Percentiles rank a stretch among this genome's conserved stretches.
Evolutionary conservation across 2,329 filamentous ascomycete species (phyloP).

Genomic region (Cladosporium sp.): DNA sequence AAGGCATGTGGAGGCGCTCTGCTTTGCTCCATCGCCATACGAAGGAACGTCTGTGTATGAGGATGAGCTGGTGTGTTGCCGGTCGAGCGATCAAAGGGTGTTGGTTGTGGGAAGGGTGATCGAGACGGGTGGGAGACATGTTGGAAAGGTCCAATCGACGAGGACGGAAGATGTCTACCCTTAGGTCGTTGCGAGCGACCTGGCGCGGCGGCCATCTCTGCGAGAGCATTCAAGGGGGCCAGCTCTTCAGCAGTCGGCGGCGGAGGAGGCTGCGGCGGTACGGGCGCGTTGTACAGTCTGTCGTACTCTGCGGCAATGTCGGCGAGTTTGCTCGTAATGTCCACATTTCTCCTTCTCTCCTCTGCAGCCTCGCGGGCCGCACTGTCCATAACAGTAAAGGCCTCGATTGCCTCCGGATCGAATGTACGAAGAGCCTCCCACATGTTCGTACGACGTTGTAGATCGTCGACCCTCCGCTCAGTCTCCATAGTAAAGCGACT

Average conservation of each 20-base stretch:
- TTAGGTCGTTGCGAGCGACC: slow-evolving; percentile 6
- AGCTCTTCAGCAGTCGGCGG: slow-evolving; percentile 18
- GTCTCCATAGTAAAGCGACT: slow-evolving; percentile 34
- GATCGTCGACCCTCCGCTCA: slow-evolving; percentile 40
- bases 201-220: slow-evolving; percentile 17
- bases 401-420: slow-evolving; percentile 22
- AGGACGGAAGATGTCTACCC: background rate
- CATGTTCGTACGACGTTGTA: slow-evolving; percentile 68
- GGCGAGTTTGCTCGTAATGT: slow-evolving; percentile 37
- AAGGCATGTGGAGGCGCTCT: slow-evolving; percentile 3
- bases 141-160: slow-evolving; percentile 1
- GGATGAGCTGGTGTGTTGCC: background rate
- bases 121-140: background rate
- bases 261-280: slow-evolving; percentile 1
- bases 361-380: slow-evolving; percentile 45
- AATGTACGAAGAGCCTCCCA: slow-evolving; percentile 62
- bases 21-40: slow-evolving; percentile 15
- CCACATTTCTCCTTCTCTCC: slow-evolving; percentile 41
- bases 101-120: background rate
- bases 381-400: slow-evolving; percentile 47
- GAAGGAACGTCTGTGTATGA: slow-evolving; percentile 5
- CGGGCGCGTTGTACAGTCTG: slow-evolving; percentile 21
- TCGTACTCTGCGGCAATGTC: slow-evolving; percentile 41
- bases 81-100: slow-evolving; percentile 13
- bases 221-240: slow-evolving; percentile 12